Evolutionary conservation across 2,329 filamentous ascomycete genomes (phyloP).

Genomic region (Escovopsis sp.): DNA sequence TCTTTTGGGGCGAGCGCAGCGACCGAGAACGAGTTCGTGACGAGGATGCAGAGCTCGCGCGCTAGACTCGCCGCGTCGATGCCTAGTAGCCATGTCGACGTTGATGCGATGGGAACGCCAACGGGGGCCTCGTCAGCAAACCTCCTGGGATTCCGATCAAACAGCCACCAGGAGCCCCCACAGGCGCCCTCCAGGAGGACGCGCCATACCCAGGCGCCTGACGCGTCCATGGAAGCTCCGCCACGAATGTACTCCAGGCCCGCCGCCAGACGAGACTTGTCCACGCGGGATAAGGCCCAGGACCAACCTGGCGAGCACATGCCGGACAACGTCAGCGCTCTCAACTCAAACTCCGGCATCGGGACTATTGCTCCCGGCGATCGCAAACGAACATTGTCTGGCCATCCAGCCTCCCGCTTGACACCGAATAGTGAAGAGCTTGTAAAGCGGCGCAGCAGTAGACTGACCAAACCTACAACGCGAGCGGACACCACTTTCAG

Average conservation of each 20-base stretch:
- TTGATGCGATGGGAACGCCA: slow-evolving; percentile 48
- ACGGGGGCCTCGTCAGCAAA: slow-evolving; percentile 13
- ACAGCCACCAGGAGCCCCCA: slow-evolving; percentile 27
- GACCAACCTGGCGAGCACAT: slow-evolving; percentile 20
- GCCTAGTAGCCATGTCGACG: slow-evolving; percentile 21
- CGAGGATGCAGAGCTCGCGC: slow-evolving; percentile 37
- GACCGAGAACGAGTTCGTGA: slow-evolving; percentile 37
- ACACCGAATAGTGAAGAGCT: slow-evolving; percentile 42
- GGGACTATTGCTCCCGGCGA: slow-evolving; percentile 35
- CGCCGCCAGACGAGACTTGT: slow-evolving; percentile 26
- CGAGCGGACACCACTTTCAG: slow-evolving; percentile 45
- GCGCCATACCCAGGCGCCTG: slow-evolving; percentile 36
- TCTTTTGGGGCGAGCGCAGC: slow-evolving; percentile 21
- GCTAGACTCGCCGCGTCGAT: slow-evolving; percentile 26
- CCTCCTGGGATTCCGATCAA: slow-evolving; percentile 10
- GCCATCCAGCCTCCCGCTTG: slow-evolving; percentile 47
- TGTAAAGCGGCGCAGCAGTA: slow-evolving; percentile 49
- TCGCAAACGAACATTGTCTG: slow-evolving; percentile 85
- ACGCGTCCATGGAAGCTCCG: slow-evolving; percentile 40
- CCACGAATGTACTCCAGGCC: slow-evolving; percentile 48
- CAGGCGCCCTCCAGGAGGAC: slow-evolving; percentile 38
- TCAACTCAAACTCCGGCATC: slow-evolving; percentile 21
- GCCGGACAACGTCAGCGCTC: slow-evolving; percentile 23
- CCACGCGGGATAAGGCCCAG: slow-evolving; percentile 19
- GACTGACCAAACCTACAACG: slow-evolving; percentile 55